phyloP scores from a whole-genome alignment of 176 grass and related monocot genomes.

The Carex pumila region DNA sequence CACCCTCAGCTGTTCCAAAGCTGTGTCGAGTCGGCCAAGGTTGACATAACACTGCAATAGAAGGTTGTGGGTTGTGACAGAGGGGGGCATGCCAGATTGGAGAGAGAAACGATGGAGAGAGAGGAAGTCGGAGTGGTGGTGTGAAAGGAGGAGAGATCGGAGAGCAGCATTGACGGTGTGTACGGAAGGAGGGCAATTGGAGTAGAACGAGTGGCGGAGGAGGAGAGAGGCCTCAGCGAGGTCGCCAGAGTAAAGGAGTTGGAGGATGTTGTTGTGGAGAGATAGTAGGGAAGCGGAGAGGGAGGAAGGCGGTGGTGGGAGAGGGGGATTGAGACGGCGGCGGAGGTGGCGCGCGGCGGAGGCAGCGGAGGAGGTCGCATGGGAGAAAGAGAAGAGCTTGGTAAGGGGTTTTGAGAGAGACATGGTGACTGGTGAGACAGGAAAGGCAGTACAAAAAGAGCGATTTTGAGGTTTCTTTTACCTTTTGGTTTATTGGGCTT shows the following conservation, averaged over 20 bases:
- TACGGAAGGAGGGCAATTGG: constrained; percentile 79
- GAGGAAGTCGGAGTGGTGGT: constrained; percentile 64
- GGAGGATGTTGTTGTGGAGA: constrained; percentile 82
- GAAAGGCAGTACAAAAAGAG: too few species aligned
- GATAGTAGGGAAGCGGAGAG: constrained; percentile 49
- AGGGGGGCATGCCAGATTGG: constrained; percentile 72
- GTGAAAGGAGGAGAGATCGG: constrained; percentile 53
- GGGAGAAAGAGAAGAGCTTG: constrained; percentile 49
- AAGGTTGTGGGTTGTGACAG: constrained; percentile 67
- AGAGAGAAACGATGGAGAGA: constrained; percentile 78
- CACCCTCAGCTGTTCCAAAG: constrained; percentile 63
- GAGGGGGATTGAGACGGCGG: constrained; percentile 32
- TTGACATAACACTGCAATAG: constrained; percentile 64
- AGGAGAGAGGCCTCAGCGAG: constrained; percentile 68
- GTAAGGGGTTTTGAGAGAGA: constrained; percentile 54
- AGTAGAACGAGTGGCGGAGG: constrained; percentile 88
- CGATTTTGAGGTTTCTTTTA: neutral
- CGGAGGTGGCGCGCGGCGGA: constrained; percentile 35
- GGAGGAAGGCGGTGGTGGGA: constrained; percentile 60
- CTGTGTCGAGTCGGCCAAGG: constrained; percentile 45
- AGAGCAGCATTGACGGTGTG: constrained; percentile 71
- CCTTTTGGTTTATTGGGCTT: neutral
- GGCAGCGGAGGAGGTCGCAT: constrained; percentile 25
- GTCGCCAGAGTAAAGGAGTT: constrained; percentile 45
- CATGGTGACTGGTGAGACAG: constrained; percentile 16